Base-by-base conservation (phyloP, 192 early-diverging fungal species). In the Backusella sp. region DNA sequence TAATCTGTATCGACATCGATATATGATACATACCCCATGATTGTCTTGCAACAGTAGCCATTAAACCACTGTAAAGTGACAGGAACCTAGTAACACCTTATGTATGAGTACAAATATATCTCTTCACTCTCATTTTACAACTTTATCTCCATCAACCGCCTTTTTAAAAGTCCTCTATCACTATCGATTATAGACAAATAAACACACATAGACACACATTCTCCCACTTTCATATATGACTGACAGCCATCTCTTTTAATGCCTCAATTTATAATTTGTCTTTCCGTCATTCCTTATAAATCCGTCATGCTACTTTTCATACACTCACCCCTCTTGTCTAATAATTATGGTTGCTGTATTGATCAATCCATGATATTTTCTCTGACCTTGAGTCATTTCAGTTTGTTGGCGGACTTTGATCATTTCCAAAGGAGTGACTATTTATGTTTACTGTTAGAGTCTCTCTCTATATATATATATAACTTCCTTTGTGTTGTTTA, bases 341-440 rank as follows among this genome's bases (percentile, higher is more conserved):
- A 85, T 66, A 68, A 85, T 80, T 56, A 39, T 59, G 1, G 74
- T 35, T 4, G 77, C 77, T 19, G 84, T 83, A 19, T 79, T 80
- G 11, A 78, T 9, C 41, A 85, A 76, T 3, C 81, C 79, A 44
- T 65, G 75, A 39, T 85, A 85, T 74, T 80, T 85, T 17, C 77
- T 66, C 32, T 78, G 34, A 44, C 75, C 72, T 19, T 73, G 75
- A 21, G 77, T 76, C 65, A 85, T 36, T 67, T 85, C 84, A 14
- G 84, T 85, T 42, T 85, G 84, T 69, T 85, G 84, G 11, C 84
- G 76, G 46, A 85, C 79, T 44, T 85, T 85, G 21, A 85, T 77
- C 68, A 83, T 80, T 39, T 85, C 84, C 34, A 85, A 66, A 34
- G 84, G 84, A 19, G 84, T 85, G 5, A 85, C 84, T 79, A 15